Conservation (phyloP, 495 filamentous ascomycete species). For the Cercophora newfieldiana region DNA sequence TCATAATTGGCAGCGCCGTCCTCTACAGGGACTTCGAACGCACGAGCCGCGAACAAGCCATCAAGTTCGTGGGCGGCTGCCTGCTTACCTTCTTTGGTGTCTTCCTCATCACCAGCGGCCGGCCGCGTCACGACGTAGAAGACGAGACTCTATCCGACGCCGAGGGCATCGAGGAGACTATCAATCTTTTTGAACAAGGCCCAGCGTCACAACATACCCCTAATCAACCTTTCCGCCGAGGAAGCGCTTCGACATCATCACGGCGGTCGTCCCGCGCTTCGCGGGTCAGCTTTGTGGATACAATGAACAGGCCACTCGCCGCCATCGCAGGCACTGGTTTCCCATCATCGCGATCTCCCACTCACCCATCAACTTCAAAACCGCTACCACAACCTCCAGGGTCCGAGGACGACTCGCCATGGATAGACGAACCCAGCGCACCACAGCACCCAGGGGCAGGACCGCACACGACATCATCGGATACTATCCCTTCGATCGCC, state of each 20-base stretch:
- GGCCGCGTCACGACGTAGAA: constrained; percentile 49
- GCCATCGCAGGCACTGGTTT: constrained; percentile 23
- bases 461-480: constrained; percentile 38
- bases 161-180: constrained; percentile 55
- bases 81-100: constrained; percentile 89
- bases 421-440: constrained; percentile 29
- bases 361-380: constrained; percentile 15
- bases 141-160: constrained; percentile 55
- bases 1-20: constrained; percentile 90
- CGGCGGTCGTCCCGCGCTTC: constrained; percentile 45
- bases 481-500: constrained; percentile 36
- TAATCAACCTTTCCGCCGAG: constrained; percentile 12
- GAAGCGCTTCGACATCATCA: constrained; percentile 30
- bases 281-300: constrained; percentile 37
- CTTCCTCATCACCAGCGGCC: constrained; percentile 82
- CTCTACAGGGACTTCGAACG: constrained; percentile 93
- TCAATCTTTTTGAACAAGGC: constrained; percentile 44
- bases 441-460: constrained; percentile 32
- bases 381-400: constrained; percentile 7
- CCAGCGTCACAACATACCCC: constrained; percentile 22
- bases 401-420: constrained; percentile 25
- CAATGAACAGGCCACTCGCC: constrained; percentile 24
- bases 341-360: constrained; percentile 22
- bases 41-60: constrained; percentile 63
- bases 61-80: constrained; percentile 88